Base-by-base conservation (phyloP, 1,139 yeast genomes). In the Pichia norvegensis region DNA sequence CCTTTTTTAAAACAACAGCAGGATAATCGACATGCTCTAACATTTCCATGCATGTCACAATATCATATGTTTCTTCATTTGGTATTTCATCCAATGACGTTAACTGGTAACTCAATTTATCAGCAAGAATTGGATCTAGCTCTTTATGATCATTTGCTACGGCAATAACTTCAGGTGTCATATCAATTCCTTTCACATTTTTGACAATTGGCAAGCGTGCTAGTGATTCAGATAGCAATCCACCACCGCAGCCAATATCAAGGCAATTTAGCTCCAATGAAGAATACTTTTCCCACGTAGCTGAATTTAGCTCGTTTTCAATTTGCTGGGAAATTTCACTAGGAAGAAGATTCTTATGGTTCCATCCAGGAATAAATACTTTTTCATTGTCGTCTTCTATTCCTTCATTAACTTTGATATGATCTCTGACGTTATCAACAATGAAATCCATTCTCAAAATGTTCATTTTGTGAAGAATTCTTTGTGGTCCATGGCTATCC, bases 211-310 rank as follows among this genome's bases (percentile, higher is more conserved):
- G 75, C 55, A 85, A 67, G 53, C 99, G 70, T 0, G 96, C 96
- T 62, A 92, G 66, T 1, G 95, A 81, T 61, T 92, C 99, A 4
- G 90, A 70, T 38, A 92, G 69, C 27, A 92, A 81, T 0, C 99
- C 99, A 8, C 98, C 99, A 21, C 99, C 99, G 61, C 98, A 94
- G 0, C 99, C 99, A 46, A 92, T 81, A 61, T 92, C 99, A 50
- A 92, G 67, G 1, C 81, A 90, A 14, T 66, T 64, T 44, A 78
- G 66, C 43, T 71, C 65, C 38, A 67, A 55, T 0, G 59, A 55
- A 4, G 54, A 49, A 39, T 72, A 61, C 35, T 76, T 55, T 38
- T 69, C 68, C 22, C 69, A 67, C 46, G 78, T 64, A 42, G 74
- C 70, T 10, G 53, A 55, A 14, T 72, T 70, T 49, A 76, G 76